Evolutionary conservation across 768 basidiomycete genomes (phyloP).

Genomic region (Rhodotorula kratochvilovae): DNA sequence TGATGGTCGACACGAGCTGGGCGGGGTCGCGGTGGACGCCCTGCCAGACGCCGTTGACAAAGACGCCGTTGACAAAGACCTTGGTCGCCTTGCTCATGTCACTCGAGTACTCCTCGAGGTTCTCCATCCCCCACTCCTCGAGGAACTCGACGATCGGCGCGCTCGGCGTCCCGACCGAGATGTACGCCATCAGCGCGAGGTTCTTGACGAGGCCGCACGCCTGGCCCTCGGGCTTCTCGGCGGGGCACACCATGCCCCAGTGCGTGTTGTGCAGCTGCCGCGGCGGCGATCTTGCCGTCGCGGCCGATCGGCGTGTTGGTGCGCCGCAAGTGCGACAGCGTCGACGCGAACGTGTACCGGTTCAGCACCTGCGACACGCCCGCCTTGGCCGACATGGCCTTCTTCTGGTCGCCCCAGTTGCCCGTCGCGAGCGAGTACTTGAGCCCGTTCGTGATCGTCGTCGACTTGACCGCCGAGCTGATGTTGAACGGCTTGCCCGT

Average conservation of each 20-base stretch:
- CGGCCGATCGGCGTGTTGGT: constrained; percentile 97
- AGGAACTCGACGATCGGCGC: constrained; percentile 96
- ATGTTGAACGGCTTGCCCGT: constrained; percentile 92
- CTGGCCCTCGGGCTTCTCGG: constrained; percentile 98
- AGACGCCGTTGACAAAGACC: constrained; percentile 95
- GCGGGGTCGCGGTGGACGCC: constrained; percentile 94
- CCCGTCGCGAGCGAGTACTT: constrained; percentile 97
- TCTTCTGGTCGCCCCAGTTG: constrained; percentile 99
- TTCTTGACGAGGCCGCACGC: constrained; percentile 99
- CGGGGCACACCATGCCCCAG: constrained; percentile 99
- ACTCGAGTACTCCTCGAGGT: constrained; percentile 84
- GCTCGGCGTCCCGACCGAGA: constrained; percentile 92
- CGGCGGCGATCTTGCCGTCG: constrained; percentile 95
- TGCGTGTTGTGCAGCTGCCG: constrained; percentile 99
- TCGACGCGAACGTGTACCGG: constrained; percentile 97
- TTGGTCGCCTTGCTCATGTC: constrained; percentile 59
- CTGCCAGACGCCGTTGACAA: constrained; percentile 99
- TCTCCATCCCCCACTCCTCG: constrained; percentile 97
- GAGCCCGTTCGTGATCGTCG: constrained; percentile 94
- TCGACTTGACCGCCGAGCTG: constrained; percentile 84
- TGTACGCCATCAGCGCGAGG: constrained; percentile 92
- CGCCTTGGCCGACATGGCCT: constrained; percentile 94
- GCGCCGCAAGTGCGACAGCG: constrained; percentile 92
- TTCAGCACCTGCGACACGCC: constrained; percentile 99
- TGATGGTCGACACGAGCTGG: constrained; percentile 85